phyloP scores from a whole-genome alignment of 2,329 filamentous ascomycete species.

The Dothideomycetes sp. region DNA sequence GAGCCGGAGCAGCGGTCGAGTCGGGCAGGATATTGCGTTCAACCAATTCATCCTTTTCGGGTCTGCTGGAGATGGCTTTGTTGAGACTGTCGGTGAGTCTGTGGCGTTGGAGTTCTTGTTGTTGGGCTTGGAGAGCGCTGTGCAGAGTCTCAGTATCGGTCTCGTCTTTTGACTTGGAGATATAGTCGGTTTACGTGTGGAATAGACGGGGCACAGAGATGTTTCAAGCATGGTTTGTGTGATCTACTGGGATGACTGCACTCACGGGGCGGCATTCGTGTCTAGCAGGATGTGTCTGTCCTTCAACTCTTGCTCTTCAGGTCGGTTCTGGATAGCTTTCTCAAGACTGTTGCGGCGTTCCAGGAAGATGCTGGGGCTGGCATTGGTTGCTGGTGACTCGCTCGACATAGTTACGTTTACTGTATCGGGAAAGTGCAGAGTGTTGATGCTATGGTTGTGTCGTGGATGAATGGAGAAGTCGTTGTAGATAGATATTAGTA shows the following conservation, averaged over 20 bases:
- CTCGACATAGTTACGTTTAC: constrained; percentile 6
- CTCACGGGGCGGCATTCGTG: constrained; percentile 58
- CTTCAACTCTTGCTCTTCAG: constrained; percentile 53
- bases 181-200: too few relatives aligned
- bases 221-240: too few relatives aligned
- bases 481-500: background rate
- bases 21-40: constrained; percentile 83
- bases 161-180: too few relatives aligned
- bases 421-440: background rate
- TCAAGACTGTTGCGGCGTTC: constrained; percentile 29
- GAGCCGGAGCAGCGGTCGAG: constrained; percentile 64
- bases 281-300: constrained; percentile 59
- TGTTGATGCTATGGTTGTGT: background rate
- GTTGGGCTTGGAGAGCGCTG: constrained; percentile 50
- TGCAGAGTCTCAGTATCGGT: too few relatives aligned
- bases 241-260: constrained; percentile 7
- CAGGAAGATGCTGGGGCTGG: constrained; percentile 10
- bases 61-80: constrained; percentile 54
- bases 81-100: constrained; percentile 53
- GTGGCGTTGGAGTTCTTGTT: constrained; percentile 56
- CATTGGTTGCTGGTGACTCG: constrained; percentile 14
- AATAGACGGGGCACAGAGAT: too few relatives aligned
- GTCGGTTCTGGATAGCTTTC: constrained; percentile 40
- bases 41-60: constrained; percentile 65
- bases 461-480: constrained; percentile 1